Conservation (phyloP, 768 basidiomycete species). For the Leucosporidium yakuticum region DNA sequence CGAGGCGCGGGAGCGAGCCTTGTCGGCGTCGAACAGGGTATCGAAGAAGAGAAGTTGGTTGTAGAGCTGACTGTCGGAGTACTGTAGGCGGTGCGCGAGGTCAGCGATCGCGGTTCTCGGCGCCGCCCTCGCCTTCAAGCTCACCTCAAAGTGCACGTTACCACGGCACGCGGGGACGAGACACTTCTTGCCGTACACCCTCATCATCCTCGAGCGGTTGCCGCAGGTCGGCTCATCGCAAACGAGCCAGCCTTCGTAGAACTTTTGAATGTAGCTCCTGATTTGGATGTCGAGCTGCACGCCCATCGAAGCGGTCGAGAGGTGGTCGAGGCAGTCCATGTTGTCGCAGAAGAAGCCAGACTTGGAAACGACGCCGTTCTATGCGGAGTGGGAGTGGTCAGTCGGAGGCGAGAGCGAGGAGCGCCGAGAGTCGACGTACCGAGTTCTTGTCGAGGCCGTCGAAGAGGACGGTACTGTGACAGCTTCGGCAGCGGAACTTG, state of each 20-base stretch:
- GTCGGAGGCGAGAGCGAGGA: conserved; percentile 42
- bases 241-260: conserved; percentile 82
- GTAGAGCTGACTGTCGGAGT: conserved; percentile 75
- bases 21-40: conserved; percentile 65
- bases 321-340: conserved; percentile 52
- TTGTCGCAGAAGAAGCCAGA: conserved; percentile 63
- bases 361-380: conserved; percentile 64
- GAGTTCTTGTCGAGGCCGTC: conserved; percentile 43
- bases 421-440: conserved; percentile 39
- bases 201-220: conserved; percentile 83
- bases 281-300: conserved; percentile 84
- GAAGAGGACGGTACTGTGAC: conserved; percentile 50
- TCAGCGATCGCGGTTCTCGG: background rate
- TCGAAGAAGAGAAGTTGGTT: conserved; percentile 80
- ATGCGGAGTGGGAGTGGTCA: conserved; percentile 39
- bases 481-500: conserved; percentile 67
- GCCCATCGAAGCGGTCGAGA: conserved; percentile 61
- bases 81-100: conserved; percentile 49
- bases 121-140: conserved; percentile 36
- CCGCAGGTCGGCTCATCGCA: conserved; percentile 84
- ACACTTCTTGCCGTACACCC: conserved; percentile 81
- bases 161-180: conserved; percentile 64
- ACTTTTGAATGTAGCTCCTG: conserved; percentile 64
- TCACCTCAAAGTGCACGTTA: conserved; percentile 66
- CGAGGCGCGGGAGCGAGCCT: conserved; percentile 45